Evolutionary conservation across 2,329 filamentous ascomycete genomes (phyloP), one percentile per base, ranked within the genome.

Genomic region (Chrysoporthe austroafricana): DNA sequence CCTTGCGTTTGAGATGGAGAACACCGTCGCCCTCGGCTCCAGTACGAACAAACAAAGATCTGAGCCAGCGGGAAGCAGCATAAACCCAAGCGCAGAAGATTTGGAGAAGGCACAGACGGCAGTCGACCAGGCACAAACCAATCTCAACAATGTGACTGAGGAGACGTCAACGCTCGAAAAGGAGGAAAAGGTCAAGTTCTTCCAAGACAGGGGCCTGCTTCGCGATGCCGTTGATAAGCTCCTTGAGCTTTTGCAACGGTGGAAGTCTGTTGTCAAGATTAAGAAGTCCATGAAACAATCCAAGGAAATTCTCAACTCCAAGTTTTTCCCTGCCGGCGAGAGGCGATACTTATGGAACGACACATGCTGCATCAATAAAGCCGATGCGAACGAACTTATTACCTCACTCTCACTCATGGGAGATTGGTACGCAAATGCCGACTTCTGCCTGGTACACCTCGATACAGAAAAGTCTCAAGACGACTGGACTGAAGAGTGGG

Each of bases 281-380:
- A n/a, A 52, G 48, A 52, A 52, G 18, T 52, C 48, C 18, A 9
- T 52, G 48, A n/a, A 52, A 26, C 48, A 21, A 3, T n/a, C 48
- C 3, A n/a, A 26, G 18, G 48, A 52, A 11, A 52, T 26, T 8
- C 18, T 52, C 9, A 11, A 52, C 48, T 21, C 18, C 48, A 52
- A 52, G 48, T 18, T 26, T 52, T 52, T 52, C 48, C 48, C 48
- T n/a, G 18, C 48, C 18, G 18, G 18, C 48, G 48, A 52, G 48
- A n/a, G 48, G 48, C 48, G 48, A n/a, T 52, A 21, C 18, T 18
- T 52, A 8, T 52, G 48, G 48, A 52, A 52, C 48, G 48, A 52
- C 48, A 52, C 48, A 26, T 52, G 48, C 48, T 52, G 48, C 48
- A 52, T 52, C 48, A 52, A 52, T 18, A 52, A 52, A 26, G 16